phyloP scores from a whole-genome alignment of 208 protist species.

The Endotrypanum monterogeii region DNA sequence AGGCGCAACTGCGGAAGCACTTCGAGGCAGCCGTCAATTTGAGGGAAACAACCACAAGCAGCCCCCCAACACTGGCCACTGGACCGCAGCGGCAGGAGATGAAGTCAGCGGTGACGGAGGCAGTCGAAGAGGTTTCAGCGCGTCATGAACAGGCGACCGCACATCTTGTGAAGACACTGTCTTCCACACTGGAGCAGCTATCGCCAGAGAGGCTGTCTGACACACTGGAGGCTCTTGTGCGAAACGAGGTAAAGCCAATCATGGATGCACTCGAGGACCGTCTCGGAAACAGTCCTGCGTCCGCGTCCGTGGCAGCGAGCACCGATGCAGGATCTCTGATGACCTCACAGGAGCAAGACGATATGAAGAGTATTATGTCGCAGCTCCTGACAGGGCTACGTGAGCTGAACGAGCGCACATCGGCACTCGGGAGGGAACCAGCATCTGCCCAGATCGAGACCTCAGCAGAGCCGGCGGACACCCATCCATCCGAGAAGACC shows the following conservation, averaged over 20 bases:
- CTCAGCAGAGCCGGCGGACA: neutral
- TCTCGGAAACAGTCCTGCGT: neutral
- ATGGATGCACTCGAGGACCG: conserved; percentile 46
- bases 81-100: conserved; percentile 40
- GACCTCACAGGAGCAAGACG: conserved; percentile 1
- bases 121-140: conserved; percentile 61
- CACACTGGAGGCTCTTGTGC: conserved; percentile 45
- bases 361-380: conserved; percentile 7
- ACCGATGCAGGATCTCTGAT: neutral
- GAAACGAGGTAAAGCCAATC: conserved; percentile 38
- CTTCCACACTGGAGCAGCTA: conserved; percentile 57
- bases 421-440: neutral
- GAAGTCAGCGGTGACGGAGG: conserved; percentile 53
- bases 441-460: neutral
- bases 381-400: conserved; percentile 17
- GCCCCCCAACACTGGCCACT: conserved; percentile 30
- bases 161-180: conserved; percentile 61
- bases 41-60: conserved; percentile 17
- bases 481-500: neutral
- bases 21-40: conserved; percentile 18
- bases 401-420: conserved; percentile 16
- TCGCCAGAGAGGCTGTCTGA: conserved; percentile 63
- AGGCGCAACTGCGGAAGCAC: conserved; percentile 27
- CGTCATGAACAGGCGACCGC: conserved; percentile 68
- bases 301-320: neutral